phyloP scores from a whole-genome alignment of 2,329 filamentous ascomycete species.

The Domatiomyces globalis region DNA sequence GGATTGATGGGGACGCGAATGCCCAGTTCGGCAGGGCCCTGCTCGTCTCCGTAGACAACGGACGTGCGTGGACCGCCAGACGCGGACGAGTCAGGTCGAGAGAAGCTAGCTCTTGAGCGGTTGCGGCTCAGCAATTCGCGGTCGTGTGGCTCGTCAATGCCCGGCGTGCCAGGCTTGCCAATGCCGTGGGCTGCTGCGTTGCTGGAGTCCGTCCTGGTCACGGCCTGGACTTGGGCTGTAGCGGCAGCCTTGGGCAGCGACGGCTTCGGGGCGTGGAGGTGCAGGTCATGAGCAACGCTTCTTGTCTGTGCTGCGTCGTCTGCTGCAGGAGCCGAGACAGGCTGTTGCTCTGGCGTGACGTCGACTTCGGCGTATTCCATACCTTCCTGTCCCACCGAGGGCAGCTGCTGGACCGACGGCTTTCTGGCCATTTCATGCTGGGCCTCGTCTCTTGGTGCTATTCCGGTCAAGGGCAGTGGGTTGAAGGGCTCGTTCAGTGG shows the following conservation, averaged over 20 bases:
- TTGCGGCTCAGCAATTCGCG: conserved; percentile 37
- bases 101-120: conserved; percentile 49
- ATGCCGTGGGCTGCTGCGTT: conserved; percentile 74
- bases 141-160: conserved; percentile 38
- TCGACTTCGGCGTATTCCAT: conserved; percentile 63
- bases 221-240: conserved; percentile 65
- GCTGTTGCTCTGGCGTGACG: conserved; percentile 31
- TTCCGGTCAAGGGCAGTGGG: conserved; percentile 9
- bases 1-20: conserved; percentile 87
- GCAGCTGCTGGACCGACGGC: conserved; percentile 59
- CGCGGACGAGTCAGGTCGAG: conserved; percentile 34
- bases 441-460: conserved; percentile 29
- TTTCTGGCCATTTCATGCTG: conserved; percentile 42
- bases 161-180: conserved; percentile 44
- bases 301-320: conserved; percentile 56
- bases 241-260: conserved; percentile 69
- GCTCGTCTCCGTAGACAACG: conserved; percentile 50
- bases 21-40: conserved; percentile 85
- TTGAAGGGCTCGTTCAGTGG: conserved; percentile 56
- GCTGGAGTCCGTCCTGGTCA: conserved; percentile 84
- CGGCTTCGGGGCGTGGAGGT: conserved; percentile 78
- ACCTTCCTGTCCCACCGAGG: conserved; percentile 78
- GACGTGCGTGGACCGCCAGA: conserved; percentile 37
- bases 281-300: conserved; percentile 64
- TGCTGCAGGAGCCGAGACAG: conserved; percentile 19